Conservation (phyloP, 345 rosid species). For the Microthlaspi erraticum region DNA sequence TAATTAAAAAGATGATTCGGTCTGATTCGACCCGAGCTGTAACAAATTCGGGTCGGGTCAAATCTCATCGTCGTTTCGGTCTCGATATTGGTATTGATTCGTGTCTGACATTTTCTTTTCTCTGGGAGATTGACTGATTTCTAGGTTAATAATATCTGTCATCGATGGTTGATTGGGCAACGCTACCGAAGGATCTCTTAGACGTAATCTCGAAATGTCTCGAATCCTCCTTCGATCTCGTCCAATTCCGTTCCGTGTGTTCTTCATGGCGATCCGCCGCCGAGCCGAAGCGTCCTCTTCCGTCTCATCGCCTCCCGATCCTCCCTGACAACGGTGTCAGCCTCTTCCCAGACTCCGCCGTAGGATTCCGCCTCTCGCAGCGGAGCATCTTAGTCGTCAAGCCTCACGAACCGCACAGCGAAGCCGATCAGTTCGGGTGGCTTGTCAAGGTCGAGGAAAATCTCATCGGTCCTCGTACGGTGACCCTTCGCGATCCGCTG, state of each 20-base stretch:
- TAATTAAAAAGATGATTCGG: neutral
- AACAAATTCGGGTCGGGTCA: neutral
- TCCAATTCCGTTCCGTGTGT: slow-evolving; percentile 83
- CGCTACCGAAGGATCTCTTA: slow-evolving; percentile 72
- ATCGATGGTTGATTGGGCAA: slow-evolving; percentile 73
- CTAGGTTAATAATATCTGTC: slow-evolving; percentile 4
- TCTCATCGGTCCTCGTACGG: slow-evolving; percentile 38
- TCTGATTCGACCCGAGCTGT: slow-evolving; percentile 1
- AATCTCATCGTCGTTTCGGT: neutral
- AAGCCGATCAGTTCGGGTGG: slow-evolving; percentile 53
- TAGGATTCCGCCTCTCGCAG: slow-evolving; percentile 67
- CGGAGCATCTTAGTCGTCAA: slow-evolving; percentile 65
- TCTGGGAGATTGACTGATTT: neutral
- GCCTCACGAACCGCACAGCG: slow-evolving; percentile 37
- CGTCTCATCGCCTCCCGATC: slow-evolving; percentile 53
- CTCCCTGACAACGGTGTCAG: slow-evolving; percentile 62
- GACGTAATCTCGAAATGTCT: slow-evolving; percentile 57
- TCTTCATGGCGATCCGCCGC: slow-evolving; percentile 75
- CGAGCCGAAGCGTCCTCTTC: slow-evolving; percentile 46
- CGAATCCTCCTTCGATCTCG: slow-evolving; percentile 59
- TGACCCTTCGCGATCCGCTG: slow-evolving; percentile 69
- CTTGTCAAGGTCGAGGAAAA: slow-evolving; percentile 67
- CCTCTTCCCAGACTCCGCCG: slow-evolving; percentile 45
- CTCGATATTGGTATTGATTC: neutral
- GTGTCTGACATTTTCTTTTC: neutral